Percentiles rank a stretch among this genome's conserved stretches.
Conservation (phyloP, 1,284 basidiomycete genomes). For the Trametes hirsuta region DNA sequence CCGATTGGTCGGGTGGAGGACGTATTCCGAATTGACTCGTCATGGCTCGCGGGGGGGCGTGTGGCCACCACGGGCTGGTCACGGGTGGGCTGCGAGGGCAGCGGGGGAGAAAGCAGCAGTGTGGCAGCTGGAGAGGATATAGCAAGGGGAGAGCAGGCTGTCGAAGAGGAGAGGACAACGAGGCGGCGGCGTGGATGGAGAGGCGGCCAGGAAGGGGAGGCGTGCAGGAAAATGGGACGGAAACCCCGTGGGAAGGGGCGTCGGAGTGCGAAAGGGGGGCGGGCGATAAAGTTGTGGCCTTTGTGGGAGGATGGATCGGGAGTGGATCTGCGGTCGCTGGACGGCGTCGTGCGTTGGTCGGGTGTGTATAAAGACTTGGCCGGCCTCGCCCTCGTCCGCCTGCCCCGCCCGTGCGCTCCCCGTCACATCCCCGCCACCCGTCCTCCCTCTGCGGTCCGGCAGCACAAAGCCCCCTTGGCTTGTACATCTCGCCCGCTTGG, state of each 20-base stretch:
- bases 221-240: neutral
- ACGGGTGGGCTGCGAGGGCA: conserved; percentile 8
- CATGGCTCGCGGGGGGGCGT: conserved; percentile 9
- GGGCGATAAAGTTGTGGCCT: neutral
- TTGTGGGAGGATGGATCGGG: conserved; percentile 13
- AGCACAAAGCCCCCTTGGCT: neutral
- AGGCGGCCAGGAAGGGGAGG: conserved; percentile 14
- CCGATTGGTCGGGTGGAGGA: conserved; percentile 11
- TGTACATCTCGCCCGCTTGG: conserved; percentile 2
- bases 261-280: conserved; percentile 13
- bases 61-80: conserved; percentile 7
- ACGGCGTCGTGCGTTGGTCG: conserved; percentile 3
- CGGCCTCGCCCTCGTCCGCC: conserved; percentile 21
- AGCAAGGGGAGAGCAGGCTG: conserved; percentile 1
- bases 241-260: conserved; percentile 9
- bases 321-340: conserved; percentile 18
- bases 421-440: conserved; percentile 20
- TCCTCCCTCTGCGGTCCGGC: neutral
- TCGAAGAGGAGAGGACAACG: conserved; percentile 15
- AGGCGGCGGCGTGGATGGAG: conserved; percentile 21
- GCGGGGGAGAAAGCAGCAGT: conserved; percentile 1
- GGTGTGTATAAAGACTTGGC: conserved; percentile 20
- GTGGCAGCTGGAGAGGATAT: neutral
- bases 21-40: conserved; percentile 20
- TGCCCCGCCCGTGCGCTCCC: conserved; percentile 24